These are phyloP conservation scores for Penicillium sp. DNA, from an alignment of 2,329 filamentous ascomycete genomes.

Conservation along the genomic window DNA sequence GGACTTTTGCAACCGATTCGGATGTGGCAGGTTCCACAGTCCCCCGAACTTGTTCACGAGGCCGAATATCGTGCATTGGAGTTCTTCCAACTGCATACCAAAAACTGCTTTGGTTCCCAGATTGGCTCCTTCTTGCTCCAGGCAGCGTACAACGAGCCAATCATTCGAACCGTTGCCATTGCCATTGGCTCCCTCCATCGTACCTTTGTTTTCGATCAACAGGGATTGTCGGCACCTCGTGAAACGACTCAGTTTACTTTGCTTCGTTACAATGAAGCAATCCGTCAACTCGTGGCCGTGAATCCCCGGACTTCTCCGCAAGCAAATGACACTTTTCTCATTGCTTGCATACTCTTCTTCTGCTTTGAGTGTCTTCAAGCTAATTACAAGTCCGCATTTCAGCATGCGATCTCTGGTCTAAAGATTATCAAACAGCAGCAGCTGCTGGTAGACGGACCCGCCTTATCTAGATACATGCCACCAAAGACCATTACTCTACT, in stretches of 20 bases:
- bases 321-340: conserved; percentile 43
- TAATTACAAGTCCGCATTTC: conserved; percentile 51
- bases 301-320: conserved; percentile 40
- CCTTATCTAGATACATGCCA: conserved; percentile 15
- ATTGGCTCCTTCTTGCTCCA: conserved; percentile 51
- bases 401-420: conserved; percentile 39
- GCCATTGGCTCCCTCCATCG: conserved; percentile 56
- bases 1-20: conserved; percentile 14
- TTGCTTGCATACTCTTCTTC: conserved; percentile 57
- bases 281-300: conserved; percentile 44
- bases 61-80: conserved; percentile 44
- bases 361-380: conserved; percentile 60
- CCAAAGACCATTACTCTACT: conserved; percentile 16
- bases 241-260: conserved; percentile 40
- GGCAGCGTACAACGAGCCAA: conserved; percentile 51
- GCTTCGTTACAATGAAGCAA: conserved; percentile 54
- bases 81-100: conserved; percentile 49
- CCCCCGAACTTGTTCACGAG: conserved; percentile 30
- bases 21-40: conserved; percentile 20
- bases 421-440: conserved; percentile 33
- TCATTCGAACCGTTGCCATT: conserved; percentile 54
- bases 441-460: not conserved
- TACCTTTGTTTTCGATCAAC: conserved; percentile 21
- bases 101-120: conserved; percentile 48
- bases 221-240: not conserved